A percentile compares a stretch with the other conserved stretches of the same genome.
phyloP scores from a whole-genome alignment of 345 rosid genomes.

The Dimocarpus longan region DNA sequence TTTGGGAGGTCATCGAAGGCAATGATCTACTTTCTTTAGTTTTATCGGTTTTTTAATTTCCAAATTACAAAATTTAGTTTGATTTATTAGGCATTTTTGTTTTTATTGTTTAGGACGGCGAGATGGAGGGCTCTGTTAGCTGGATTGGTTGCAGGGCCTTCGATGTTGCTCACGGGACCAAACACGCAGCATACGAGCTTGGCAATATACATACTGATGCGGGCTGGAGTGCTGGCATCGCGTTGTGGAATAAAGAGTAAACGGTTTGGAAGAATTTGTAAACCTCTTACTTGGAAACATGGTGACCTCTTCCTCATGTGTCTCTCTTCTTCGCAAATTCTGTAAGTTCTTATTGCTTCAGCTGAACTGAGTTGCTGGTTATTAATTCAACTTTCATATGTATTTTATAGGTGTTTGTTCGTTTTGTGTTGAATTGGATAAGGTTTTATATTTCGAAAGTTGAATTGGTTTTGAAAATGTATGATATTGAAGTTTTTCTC shows the following conservation, averaged over 20 bases:
- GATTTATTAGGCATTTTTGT: constrained; percentile 18
- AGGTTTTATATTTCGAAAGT: background rate
- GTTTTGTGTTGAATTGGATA: background rate
- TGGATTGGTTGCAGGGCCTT: constrained; percentile 90
- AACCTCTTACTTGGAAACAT: constrained; percentile 98
- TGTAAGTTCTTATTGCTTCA: constrained; percentile 48
- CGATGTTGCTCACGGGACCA: constrained; percentile 89
- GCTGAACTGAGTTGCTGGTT: constrained; percentile 1
- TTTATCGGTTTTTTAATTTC: background rate
- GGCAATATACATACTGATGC: constrained; percentile 90
- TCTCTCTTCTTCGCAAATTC: constrained; percentile 89
- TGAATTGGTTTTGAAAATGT: background rate
- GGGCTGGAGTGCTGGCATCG: constrained; percentile 89
- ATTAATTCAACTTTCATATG: background rate
- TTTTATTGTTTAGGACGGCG: constrained; percentile 58
- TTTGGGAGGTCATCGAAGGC: constrained; percentile 79
- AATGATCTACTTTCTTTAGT: constrained; percentile 26
- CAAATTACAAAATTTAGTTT: constrained; percentile 9
- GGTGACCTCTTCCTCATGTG: constrained; percentile 96
- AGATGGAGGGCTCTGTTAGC: constrained; percentile 91
- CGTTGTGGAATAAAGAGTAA: constrained; percentile 94
- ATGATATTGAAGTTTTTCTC: background rate
- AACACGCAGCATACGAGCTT: constrained; percentile 81
- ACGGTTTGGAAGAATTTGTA: constrained; percentile 72
- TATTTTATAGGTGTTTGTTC: background rate